These are phyloP conservation scores for Hemileccinum rubropunctum DNA, from an alignment of 768 basidiomycete species.

Conservation along the genomic window DNA sequence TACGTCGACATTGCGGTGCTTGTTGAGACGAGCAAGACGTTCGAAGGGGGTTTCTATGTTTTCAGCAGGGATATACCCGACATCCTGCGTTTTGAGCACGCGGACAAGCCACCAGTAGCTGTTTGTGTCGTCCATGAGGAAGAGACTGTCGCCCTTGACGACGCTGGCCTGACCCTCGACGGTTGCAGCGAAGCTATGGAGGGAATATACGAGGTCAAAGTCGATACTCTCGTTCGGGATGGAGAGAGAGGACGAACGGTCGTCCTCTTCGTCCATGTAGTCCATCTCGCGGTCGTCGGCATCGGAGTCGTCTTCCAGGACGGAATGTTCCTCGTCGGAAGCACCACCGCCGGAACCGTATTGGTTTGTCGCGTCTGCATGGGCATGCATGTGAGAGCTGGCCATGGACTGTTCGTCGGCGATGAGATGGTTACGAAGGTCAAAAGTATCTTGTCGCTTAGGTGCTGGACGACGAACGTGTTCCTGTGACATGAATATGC, in stretches of 20 bases:
- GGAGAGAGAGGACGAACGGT: slow-evolving; percentile 77
- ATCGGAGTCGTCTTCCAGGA: slow-evolving; percentile 84
- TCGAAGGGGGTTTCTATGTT: slow-evolving; percentile 99
- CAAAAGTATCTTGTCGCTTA: slow-evolving; percentile 62
- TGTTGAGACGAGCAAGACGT: slow-evolving; percentile 91
- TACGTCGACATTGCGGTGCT: slow-evolving; percentile 96
- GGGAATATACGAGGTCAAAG: slow-evolving; percentile 89
- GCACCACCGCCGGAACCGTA: slow-evolving; percentile 33
- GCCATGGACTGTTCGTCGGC: slow-evolving; percentile 50
- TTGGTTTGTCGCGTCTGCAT: slow-evolving; percentile 44
- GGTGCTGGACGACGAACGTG: slow-evolving; percentile 15
- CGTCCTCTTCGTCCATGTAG: slow-evolving; percentile 71
- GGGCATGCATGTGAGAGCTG: slow-evolving; percentile 44
- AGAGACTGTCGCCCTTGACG: slow-evolving; percentile 95
- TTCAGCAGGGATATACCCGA: slow-evolving; percentile 98
- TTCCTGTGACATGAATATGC: slow-evolving; percentile 29
- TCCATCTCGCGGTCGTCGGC: slow-evolving; percentile 65
- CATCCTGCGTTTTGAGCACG: slow-evolving; percentile 97
- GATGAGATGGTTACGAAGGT: slow-evolving; percentile 64
- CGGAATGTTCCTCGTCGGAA: slow-evolving; percentile 77
- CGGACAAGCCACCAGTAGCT: slow-evolving; percentile 99
- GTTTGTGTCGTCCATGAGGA: slow-evolving; percentile 97
- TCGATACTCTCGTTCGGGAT: slow-evolving; percentile 92
- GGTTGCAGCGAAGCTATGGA: slow-evolving; percentile 96
- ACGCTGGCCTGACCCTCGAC: slow-evolving; percentile 99